Evolutionary conservation across 345 rosid genomes (phyloP).

Genomic region (Euphorbia tirucalli): DNA sequence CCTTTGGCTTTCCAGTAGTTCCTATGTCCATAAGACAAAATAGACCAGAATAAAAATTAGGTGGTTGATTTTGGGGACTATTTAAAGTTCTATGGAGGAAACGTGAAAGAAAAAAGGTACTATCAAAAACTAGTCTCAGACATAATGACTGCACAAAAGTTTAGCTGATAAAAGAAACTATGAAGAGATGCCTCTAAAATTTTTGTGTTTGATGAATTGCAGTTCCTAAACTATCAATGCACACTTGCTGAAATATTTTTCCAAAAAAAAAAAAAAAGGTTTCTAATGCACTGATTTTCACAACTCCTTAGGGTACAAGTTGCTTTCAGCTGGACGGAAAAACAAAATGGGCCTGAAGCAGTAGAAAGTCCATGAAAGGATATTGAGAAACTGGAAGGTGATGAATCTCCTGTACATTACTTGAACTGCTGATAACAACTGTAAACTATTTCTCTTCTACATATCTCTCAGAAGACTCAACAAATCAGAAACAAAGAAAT

Average conservation of each 20-base stretch:
- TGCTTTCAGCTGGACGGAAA: not conserved
- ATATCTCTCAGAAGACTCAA: not conserved
- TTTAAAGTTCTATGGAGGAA: not conserved
- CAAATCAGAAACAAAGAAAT: not conserved
- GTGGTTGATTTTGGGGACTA: not conserved
- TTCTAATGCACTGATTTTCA: not conserved
- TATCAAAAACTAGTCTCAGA: not conserved
- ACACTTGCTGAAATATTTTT: not conserved
- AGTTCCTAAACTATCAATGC: not conserved
- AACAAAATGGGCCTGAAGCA: not conserved
- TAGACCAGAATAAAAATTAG: slow-evolving; percentile 6
- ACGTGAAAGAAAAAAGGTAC: not conserved
- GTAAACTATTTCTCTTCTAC: not conserved
- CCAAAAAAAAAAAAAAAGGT: not conserved
- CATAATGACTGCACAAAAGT: not conserved
- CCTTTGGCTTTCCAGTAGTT: slow-evolving; percentile 89
- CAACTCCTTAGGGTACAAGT: not conserved
- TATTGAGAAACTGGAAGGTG: not conserved
- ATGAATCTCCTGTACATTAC: not conserved
- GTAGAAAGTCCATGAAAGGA: not conserved
- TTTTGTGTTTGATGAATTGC: not conserved
- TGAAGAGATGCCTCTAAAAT: not conserved
- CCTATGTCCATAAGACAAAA: slow-evolving; percentile 42
- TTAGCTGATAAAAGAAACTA: slow-evolving; percentile 7
- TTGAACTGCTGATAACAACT: not conserved